Percentiles rank a stretch among this genome's conserved stretches.
phyloP scores from a whole-genome alignment of 2,329 filamentous ascomycete species.

The Huntiella omanensis region DNA sequence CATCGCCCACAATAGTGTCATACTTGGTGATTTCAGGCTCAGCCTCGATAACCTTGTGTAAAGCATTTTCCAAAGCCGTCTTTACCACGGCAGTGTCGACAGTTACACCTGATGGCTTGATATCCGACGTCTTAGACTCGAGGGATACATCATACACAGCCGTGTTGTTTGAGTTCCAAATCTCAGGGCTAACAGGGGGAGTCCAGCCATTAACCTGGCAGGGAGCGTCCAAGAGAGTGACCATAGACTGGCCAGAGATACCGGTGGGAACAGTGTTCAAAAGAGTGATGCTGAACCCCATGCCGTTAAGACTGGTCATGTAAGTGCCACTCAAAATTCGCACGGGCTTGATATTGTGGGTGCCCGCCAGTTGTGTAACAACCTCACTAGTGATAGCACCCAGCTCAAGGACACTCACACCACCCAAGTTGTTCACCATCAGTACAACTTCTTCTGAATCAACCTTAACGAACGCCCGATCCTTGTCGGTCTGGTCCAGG shows the following conservation, averaged over 20 bases:
- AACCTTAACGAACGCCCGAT: constrained; percentile 51
- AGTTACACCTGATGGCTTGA: constrained; percentile 28
- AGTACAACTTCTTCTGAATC: constrained; percentile 46
- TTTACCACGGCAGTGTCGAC: constrained; percentile 33
- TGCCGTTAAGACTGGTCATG: constrained; percentile 62
- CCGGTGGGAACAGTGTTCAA: constrained; percentile 44
- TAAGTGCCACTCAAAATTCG: constrained; percentile 51
- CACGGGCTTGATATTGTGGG: constrained; percentile 41
- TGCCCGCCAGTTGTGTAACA: constrained; percentile 37
- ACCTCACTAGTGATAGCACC: constrained; percentile 55
- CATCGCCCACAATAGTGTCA: constrained; percentile 74
- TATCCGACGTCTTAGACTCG: constrained; percentile 20
- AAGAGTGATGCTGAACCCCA: constrained; percentile 56
- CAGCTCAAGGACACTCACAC: constrained; percentile 53
- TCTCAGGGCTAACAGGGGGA: constrained; percentile 39
- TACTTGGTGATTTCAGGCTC: constrained; percentile 56
- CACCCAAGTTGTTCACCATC: constrained; percentile 58
- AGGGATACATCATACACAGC: constrained; percentile 17
- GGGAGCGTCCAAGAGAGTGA: constrained; percentile 51
- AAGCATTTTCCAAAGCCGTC: constrained; percentile 33
- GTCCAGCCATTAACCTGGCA: constrained; percentile 54
- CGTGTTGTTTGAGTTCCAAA: constrained; percentile 40
- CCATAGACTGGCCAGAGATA: constrained; percentile 40
- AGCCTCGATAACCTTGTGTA: constrained; percentile 42
- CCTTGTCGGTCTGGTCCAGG: constrained; percentile 44